Percentiles rank a stretch among this genome's conserved stretches.
Conservation (phyloP, 1,284 basidiomycete species). For the Xerocomus amazonicus region DNA sequence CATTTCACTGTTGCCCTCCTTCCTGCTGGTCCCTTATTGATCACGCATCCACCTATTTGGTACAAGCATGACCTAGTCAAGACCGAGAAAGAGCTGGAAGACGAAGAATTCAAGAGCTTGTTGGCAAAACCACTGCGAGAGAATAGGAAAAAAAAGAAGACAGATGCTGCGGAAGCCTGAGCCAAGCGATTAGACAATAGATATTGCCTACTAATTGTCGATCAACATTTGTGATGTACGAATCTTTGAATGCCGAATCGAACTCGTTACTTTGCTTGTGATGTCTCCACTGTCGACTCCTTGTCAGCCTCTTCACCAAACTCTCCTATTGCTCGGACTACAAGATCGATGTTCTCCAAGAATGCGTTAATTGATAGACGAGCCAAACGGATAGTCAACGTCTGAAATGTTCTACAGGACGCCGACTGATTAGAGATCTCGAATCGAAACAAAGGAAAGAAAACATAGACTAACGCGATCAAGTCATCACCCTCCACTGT, state of each 20-base stretch:
- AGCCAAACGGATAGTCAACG: constrained; percentile 78
- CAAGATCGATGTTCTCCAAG: constrained; percentile 82
- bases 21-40: constrained; percentile 78
- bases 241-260: constrained; percentile 13
- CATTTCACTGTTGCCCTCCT: constrained; percentile 94
- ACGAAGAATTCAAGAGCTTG: constrained; percentile 78
- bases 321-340: constrained; percentile 76
- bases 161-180: constrained; percentile 34
- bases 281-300: neutral
- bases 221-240: constrained; percentile 6
- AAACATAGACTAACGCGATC: constrained; percentile 55
- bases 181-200: constrained; percentile 32
- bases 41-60: constrained; percentile 88
- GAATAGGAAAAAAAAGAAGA: constrained; percentile 87
- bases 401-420: constrained; percentile 57
- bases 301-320: constrained; percentile 62
- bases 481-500: constrained; percentile 62
- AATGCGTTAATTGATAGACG: constrained; percentile 80
- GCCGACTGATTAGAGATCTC: constrained; percentile 4
- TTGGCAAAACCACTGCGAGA: constrained; percentile 81
- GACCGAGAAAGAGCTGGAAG: constrained; percentile 85
- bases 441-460: neutral
- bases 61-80: constrained; percentile 89
- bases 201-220: constrained; percentile 19
- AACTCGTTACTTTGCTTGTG: constrained; percentile 10